Base-by-base conservation (phyloP, 2,329 filamentous ascomycete species). In the Trichoderma guizhouense region DNA sequence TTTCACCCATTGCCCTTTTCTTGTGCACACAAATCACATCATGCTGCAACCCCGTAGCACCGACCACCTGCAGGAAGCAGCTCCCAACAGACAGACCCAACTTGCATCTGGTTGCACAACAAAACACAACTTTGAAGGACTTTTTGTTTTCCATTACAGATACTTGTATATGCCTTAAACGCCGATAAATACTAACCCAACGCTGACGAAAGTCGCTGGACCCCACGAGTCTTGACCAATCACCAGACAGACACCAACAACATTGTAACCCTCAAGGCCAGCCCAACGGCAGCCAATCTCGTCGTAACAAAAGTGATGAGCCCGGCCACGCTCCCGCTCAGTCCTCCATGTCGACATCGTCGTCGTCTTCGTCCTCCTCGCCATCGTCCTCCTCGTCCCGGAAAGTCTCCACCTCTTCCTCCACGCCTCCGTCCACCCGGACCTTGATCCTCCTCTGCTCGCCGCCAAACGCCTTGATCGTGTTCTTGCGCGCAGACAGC, bases 401-500 rank as follows among this genome's bases (percentile, higher is more conserved):
- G 65, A 71, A 28, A 9, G 63, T 58, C n/a, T 71, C 62, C 43
- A 63, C 39, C 24, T 71, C 61, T 51, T 78, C 77, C 68, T 81
- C 79, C 57, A 81, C 76, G 7, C 78, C 82, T 11, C 79, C 82
- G 63, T 83, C 81, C 61, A 78, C 75, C 72, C 80, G 78, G 65
- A 84, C 79, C 65, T 79, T 79, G 72, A 83, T 76, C 73, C 79
- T 78, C 76, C 79, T 79, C 79, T 83, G 80, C 78, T 85, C 83
- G 39, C 79, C 80, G 71, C 84, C 82, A 76, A 85, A 85, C 5
- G 80, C 81, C 75, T 81, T 81, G 74, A 78, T 78, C 73, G 79
- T 78, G 74, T 77, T 75, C 71, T 76, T 76, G 75, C 74, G 79
- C 71, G 72, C 73, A 60, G 69, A 72, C 72, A 72, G 69, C 75